Evolutionary conservation across 495 filamentous ascomycete species (phyloP), one percentile per base, ranked within the genome.

Genomic region (Aspergillus wentii): DNA sequence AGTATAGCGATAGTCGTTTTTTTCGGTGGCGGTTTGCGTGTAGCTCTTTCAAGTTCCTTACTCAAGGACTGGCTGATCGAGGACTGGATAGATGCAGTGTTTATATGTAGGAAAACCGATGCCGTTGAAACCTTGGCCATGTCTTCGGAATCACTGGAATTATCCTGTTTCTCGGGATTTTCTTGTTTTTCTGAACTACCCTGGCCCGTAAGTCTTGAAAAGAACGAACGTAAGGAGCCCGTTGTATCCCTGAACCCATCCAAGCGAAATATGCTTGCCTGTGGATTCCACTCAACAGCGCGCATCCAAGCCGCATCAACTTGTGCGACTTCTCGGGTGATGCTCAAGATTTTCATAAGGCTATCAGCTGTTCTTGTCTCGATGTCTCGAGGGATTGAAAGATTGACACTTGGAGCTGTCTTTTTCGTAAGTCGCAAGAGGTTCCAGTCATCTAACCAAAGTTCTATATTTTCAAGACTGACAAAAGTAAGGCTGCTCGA

Each of bases 401-500:
- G 70, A 35, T 74, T 69, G 19, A 76, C 57, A 20, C 81, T 79
- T 5, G 89, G 88, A 2, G 89, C 88, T 2, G 76, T 76, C 55
- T 92, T 94, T 66, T 97, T 97, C 4, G 73, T 71, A 16, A 99
- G 60, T 11, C 70, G 69, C 17, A 95, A 57, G 14, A 99, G 64
- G 43, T 78, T 85, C 72, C 79, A 86, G 44, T 94, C 85, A 55
- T 97, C 90, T 28, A 99, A 71, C 76, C 80, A 87, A 25, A 99
- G 71, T 44, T 97, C 92, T 35, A 99, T 88, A 19, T 74, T 73
- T 54, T 94, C 72, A 26, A 99, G 67, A 1, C 83, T 81, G 28
- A 99, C 90, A 62, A 99, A 99, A 7, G 94, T 99, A 62, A 99
- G 70, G 62, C 91, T 95, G 26, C 88, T 96, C 2, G 86, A 81